Base-by-base conservation (phyloP, 2,329 filamentous ascomycete species). In the Magnaporthales sp. region DNA sequence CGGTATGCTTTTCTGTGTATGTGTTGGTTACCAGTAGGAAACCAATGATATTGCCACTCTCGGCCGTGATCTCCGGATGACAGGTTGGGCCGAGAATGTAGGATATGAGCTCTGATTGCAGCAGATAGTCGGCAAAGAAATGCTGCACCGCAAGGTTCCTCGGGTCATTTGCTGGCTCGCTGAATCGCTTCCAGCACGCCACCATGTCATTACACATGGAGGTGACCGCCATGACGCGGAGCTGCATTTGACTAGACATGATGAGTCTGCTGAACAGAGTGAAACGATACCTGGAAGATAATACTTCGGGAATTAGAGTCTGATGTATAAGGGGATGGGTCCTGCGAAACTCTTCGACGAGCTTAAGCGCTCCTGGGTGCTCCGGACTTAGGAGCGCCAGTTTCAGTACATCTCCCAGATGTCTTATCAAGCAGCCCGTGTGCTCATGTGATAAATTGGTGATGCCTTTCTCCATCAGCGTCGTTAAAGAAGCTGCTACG, bases 1-100 rank as follows among this genome's bases (percentile, higher is more conserved):
- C 90, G 0, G 91, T 91, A 73, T 96, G 90, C 24, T 83, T 78
- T 38, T 87, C 77, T 0, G 84, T 86, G 76, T 94, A 97, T 15
- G 87, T 89, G 66, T 84, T 83, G 0, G 91, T 95, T 15, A 95
- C 90, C 26, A 92, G 85, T 65, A 98, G 81, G 73, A 98, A 98
- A 0, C 91, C 91, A 63, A 97, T 82, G 66, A 98, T 91, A 69
- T 97, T 96, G 56, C 85, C 84, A 72, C 91, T 91, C 70, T 93
- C 88, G 46, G 85, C 83, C 24, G 96, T 95, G 66, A 98, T 87
- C 73, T 97, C 93, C 1, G 93, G 92, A 73, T 98, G 95, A 32
- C 94, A 97, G 67, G 93, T 93, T 15, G 94, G 88, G 1, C 94
- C 92, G 65, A 97, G 85, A 62, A 99, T 88, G 76, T 97, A 98